Conservation (phyloP, 2,329 filamentous ascomycete species). For the Hymenoscyphus linearis region DNA sequence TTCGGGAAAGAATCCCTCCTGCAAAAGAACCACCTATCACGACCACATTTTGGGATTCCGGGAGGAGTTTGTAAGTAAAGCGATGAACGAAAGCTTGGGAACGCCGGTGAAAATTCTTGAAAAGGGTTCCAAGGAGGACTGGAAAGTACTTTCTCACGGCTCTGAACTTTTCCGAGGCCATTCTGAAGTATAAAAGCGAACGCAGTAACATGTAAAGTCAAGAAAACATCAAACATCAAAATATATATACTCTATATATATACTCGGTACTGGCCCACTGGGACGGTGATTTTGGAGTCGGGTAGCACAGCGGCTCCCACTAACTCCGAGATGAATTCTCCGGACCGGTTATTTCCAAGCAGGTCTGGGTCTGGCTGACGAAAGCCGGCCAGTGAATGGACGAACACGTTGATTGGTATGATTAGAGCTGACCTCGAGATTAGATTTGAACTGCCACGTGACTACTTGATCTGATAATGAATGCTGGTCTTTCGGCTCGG, state of each 20-base stretch:
- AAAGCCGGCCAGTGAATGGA: neutral
- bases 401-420: too few species aligned
- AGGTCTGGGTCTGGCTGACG: neutral
- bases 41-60: constrained; percentile 32
- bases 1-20: constrained; percentile 34
- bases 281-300: neutral
- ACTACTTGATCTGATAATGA: too few species aligned
- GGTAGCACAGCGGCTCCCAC: neutral
- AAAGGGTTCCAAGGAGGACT: constrained; percentile 4
- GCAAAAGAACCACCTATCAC: constrained; percentile 42
- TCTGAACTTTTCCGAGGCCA: constrained; percentile 4
- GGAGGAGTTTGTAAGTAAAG: constrained; percentile 12
- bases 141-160: constrained; percentile 7
- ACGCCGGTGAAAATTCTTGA: constrained; percentile 7
- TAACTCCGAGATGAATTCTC: neutral
- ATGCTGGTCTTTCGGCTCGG: too few species aligned
- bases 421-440: too few species aligned
- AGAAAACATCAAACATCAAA: neutral
- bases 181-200: neutral
- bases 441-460: too few species aligned
- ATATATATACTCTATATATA: neutral
- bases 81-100: constrained; percentile 15
- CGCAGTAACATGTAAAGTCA: neutral
- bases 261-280: too few species aligned
- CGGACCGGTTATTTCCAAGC: neutral